phyloP scores from a whole-genome alignment of 148 eudicot species.

The Spergularia bocconei region DNA sequence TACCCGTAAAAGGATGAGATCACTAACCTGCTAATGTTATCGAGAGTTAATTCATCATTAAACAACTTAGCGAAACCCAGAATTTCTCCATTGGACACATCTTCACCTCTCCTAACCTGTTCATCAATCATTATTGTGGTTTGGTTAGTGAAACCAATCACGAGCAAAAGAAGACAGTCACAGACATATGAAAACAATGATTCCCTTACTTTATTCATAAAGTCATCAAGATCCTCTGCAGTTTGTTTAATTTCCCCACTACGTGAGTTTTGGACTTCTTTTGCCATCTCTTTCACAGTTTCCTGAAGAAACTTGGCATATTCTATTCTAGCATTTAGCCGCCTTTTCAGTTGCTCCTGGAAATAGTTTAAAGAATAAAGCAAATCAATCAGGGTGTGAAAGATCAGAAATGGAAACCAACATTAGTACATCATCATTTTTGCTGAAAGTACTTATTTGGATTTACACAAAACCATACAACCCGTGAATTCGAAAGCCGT shows the following conservation, averaged over 20 bases:
- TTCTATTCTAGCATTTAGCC: slow-evolving; percentile 72
- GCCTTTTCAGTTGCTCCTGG: slow-evolving; percentile 74
- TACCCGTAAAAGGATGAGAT: neutral
- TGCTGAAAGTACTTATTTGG: neutral
- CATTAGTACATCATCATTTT: neutral
- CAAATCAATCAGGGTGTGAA: neutral
- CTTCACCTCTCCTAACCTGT: slow-evolving; percentile 78
- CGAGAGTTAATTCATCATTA: slow-evolving; percentile 81
- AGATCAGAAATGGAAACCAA: neutral
- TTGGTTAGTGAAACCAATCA: neutral
- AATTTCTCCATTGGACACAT: slow-evolving; percentile 77
- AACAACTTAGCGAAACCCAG: slow-evolving; percentile 77
- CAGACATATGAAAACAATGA: neutral
- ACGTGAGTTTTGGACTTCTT: slow-evolving; percentile 75
- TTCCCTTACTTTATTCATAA: slow-evolving; percentile 55
- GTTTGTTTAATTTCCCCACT: slow-evolving; percentile 76
- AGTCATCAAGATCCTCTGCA: slow-evolving; percentile 84
- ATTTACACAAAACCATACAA: neutral
- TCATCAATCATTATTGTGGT: slow-evolving; percentile 16
- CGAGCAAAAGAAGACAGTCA: neutral
- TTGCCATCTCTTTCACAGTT: slow-evolving; percentile 88
- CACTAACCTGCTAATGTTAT: slow-evolving; percentile 82
- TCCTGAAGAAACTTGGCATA: slow-evolving; percentile 91
- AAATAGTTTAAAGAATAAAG: slow-evolving; percentile 16
- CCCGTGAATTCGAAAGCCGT: slow-evolving; percentile 3